Percentiles rank a stretch among this genome's conserved stretches.
phyloP scores from a whole-genome alignment of 164 flowering plant genomes.

The Nymphaea thermarum region DNA sequence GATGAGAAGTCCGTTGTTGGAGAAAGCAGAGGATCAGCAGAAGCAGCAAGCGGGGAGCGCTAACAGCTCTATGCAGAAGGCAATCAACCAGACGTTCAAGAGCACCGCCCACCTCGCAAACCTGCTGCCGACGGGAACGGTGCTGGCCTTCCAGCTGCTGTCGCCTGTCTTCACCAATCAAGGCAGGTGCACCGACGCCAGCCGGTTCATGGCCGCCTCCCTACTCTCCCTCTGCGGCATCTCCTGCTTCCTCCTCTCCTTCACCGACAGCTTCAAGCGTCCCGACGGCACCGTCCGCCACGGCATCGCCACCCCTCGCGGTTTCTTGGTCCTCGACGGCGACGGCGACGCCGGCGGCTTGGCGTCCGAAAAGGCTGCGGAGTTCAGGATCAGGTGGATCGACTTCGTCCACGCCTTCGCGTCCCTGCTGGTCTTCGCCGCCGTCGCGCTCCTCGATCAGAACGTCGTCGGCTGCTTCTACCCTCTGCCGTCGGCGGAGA shows the following conservation, averaged over 20 bases:
- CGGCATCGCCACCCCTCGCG: constrained; percentile 42
- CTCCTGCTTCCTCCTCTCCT: constrained; percentile 37
- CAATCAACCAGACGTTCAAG: constrained; percentile 17
- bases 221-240: constrained; percentile 31
- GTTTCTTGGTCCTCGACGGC: constrained; percentile 53
- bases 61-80: constrained; percentile 7
- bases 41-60: neutral
- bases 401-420: constrained; percentile 51
- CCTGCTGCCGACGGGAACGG: constrained; percentile 25
- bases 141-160: constrained; percentile 29
- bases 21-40: neutral
- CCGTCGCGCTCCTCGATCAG: constrained; percentile 52
- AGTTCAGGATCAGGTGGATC: constrained; percentile 24
- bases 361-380: constrained; percentile 1
- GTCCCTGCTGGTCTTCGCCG: constrained; percentile 46
- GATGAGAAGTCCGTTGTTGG: neutral
- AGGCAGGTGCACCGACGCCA: constrained; percentile 26
- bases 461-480: constrained; percentile 49
- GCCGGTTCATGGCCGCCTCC: constrained; percentile 17
- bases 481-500: constrained; percentile 40
- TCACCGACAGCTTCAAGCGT: constrained; percentile 65
- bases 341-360: constrained; percentile 14
- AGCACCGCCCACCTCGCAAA: constrained; percentile 26
- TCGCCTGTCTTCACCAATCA: constrained; percentile 28
- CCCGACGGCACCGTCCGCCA: constrained; percentile 46